Evolutionary conservation across 768 basidiomycete species (phyloP), one percentile per base, ranked within the genome.

Genomic region (Clathrus columnatus): DNA sequence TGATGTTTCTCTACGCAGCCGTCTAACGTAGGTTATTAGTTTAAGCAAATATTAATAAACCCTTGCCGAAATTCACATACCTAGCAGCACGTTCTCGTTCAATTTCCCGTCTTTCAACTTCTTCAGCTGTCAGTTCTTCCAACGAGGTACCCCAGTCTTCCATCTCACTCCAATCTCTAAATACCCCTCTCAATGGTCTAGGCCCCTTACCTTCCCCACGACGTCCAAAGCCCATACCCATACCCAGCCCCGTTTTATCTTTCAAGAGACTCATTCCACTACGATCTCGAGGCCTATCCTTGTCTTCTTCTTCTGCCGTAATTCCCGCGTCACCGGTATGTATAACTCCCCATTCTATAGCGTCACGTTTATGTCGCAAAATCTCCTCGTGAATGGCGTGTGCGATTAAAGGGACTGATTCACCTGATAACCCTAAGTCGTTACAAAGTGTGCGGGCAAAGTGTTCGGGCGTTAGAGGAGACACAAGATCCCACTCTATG

Each of bases 401-500:
- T 4, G 95, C 82, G 60, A 99, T 80, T 51, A 98, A 79, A 5
- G 95, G 91, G 5, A 84, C 66, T 0, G 94, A 90, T 67, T 94
- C 92, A 36, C 92, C 90, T 0, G 85, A 76, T 2, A 99, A 77
- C 6, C 92, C 93, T 16, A 98, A 80, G 59, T 98, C 96, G 21
- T 75, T 67, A 63, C 89, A 91, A 29, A 97, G 84, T 49, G 79
- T 82, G 36, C 72, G 70, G 0, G 95, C 80, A 63, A 98, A 98
- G 0, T 72, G 75, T 66, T 95, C 87, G 1, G 95, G 95, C 0
- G 91, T 94, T 32, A 97, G 77, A 3, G 87, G 80, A 3, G 94
- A 95, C 46, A 89, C 80, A n/a, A 98, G 78, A 69, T 99, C 95
- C 95, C 95, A 99, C 70, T 99, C 96, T 61, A 99, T 92, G 65